Base-by-base conservation (phyloP, 345 rosid species). In the Garcia nutans region DNA sequence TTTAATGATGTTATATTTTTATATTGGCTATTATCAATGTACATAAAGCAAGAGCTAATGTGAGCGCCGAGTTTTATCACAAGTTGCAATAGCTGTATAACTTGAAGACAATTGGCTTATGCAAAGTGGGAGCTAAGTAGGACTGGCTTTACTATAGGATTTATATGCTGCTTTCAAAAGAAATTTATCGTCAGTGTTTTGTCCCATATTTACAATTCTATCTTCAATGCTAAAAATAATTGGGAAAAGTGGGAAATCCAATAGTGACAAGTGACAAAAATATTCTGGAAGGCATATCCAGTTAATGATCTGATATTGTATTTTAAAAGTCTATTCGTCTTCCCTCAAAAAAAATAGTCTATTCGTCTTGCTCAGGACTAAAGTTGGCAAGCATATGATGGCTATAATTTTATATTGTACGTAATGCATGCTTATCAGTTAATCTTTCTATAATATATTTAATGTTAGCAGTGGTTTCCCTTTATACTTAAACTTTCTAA, bases 31-130 rank as follows among this genome's bases (percentile, higher is more conserved):
- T 19, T 49, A 65, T 56, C 22, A 78, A 76, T 76, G 67, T n/a
- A 56, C 59, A 41, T 47, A 81, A 78, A 74, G 76, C 79, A 71
- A 74, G 28, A 56, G 37, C 66, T 54, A 61, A 64, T 79, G 72
- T 62, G 69, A 77, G 82, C 83, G 81, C 41, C 80, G 74, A 75
- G 74, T 74, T 77, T 68, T 54, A 83, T 79, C 85, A 85, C 26
- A 7, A 22, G 68, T 49, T 76, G 70, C 76, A 23, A 33, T 45
- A 49, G 61, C 42, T 16, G 20, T 44, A 72, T 44, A 72, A 44
- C 61, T 47, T 73, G 64, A 55, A 50, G 50, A 59, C 79, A 49
- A 83, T 81, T 79, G 85, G 85, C 76, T 79, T 47, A 50, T 52
- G 45, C 55, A 59, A 84, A 74, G 86, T 65, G 41, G 76, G 49